These are phyloP conservation scores for Acacia concinna DNA, from an alignment of 331 rosid genomes.

Conservation along the genomic window DNA sequence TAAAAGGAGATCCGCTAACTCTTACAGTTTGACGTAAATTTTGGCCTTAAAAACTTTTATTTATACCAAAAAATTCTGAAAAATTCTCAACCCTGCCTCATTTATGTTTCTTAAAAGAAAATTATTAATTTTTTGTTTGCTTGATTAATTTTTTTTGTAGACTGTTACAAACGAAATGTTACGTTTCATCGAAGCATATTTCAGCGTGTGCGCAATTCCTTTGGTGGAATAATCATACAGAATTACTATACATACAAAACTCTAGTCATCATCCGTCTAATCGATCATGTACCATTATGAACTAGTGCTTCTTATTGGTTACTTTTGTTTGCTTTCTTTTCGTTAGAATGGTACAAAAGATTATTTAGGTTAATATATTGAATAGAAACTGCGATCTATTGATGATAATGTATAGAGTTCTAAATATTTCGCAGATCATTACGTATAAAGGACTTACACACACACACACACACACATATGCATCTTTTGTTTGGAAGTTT, in stretches of 20 bases:
- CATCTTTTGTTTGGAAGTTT: background rate
- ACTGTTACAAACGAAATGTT: background rate
- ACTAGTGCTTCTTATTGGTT: background rate
- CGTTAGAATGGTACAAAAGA: background rate
- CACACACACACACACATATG: background rate
- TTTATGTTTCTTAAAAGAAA: background rate
- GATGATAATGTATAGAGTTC: too few relatives aligned
- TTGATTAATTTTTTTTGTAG: background rate
- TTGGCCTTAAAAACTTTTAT: background rate
- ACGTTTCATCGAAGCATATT: background rate
- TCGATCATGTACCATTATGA: background rate
- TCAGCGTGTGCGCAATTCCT: background rate
- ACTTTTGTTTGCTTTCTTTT: background rate
- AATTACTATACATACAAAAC: background rate
- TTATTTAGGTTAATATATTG: background rate
- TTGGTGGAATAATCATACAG: background rate
- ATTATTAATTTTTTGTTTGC: background rate
- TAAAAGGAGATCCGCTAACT: too few relatives aligned
- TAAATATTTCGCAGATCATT: background rate
- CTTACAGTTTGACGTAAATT: background rate
- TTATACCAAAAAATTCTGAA: background rate
- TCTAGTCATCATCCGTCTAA: background rate
- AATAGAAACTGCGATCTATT: background rate
- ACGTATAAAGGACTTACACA: background rate
- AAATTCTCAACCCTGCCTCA: too few relatives aligned